Evolutionary conservation across 176 grass and related monocot species (phyloP).

Genomic region (Lolium multiflorum): DNA sequence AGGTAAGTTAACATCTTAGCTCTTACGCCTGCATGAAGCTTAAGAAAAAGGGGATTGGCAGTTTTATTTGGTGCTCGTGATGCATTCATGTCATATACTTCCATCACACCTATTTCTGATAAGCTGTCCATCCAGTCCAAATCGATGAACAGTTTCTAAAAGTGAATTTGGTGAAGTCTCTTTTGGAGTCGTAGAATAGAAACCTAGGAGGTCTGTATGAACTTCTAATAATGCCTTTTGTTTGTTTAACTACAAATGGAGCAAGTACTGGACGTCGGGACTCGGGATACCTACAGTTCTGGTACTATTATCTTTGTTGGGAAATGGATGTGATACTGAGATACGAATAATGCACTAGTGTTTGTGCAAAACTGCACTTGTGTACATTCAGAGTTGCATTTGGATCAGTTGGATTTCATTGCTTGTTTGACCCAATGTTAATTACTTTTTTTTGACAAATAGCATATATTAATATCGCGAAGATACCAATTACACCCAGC

Average conservation of each 20-base stretch:
- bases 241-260: not conserved
- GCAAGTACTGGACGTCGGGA: not conserved
- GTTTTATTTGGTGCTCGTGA: conserved; percentile 20
- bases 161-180: conserved; percentile 4
- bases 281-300: not conserved
- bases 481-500: too few species aligned
- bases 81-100: conserved; percentile 7
- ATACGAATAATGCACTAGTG: conserved; percentile 6
- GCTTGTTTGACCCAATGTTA: not conserved
- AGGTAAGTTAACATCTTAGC: not conserved
- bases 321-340: not conserved
- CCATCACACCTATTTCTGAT: conserved; percentile 23
- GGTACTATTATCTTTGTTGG: not conserved
- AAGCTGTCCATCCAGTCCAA: not conserved
- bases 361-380: not conserved
- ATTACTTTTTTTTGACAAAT: too few species aligned
- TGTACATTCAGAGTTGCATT: not conserved
- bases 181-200: conserved; percentile 3
- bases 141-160: conserved; percentile 5
- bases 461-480: too few species aligned
- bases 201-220: not conserved
- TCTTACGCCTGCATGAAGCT: not conserved
- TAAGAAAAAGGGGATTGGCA: not conserved
- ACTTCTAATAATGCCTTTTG: not conserved
- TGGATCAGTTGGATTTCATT: not conserved